Evolutionary conservation across 176 grass and related monocot species (phyloP), one percentile per base, ranked within the genome.

Genomic region (Otatea glauca): DNA sequence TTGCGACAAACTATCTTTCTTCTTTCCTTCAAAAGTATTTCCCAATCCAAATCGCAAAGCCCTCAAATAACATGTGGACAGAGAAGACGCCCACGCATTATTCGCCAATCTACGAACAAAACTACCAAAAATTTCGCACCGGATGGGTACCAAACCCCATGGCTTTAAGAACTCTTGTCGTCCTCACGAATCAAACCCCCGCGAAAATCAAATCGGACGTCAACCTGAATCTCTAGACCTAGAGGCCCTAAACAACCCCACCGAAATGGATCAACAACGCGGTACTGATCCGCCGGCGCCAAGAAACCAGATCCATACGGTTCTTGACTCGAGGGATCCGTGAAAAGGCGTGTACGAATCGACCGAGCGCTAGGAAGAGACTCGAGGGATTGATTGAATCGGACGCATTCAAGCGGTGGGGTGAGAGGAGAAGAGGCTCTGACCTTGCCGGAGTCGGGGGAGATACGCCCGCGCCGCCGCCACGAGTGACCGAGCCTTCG

Each of bases 391-490:
- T 1, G 15, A 7, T 32, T 7, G 39, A 42, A 42, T 34, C 62
- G 25, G 6, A 34, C 5, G 12, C 4, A 6, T 63, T 29, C 27
- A 0, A 7, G 6, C 32, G 64, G 7, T 4, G 16, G 29, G 9
- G 32, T 29, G n/a, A 20, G 39, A 1, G 37, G 6, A 24, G 18
- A 35, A 10, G n/a, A 29, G 67, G 53, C 20, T 41, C 80, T 82
- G 53, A 82, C 80, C 68, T 82, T 9, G 80, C 80, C 53, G 68
- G 68, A 34, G 79, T 44, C 17, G 50, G 79, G 18, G 55, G 38
- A 56, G 12, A 75, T 45, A 27, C 21, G 37, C 74, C 74, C n/a
- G 83, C 73, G 82, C 72, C 82, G 72, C 82, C 61, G 70, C 12
- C 34, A 24, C 64, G 24, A 62, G 11, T 13, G 15, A 35, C 34